Base-by-base conservation (phyloP, 129 eudicot species). In the Heracleum sosnowskyi region DNA sequence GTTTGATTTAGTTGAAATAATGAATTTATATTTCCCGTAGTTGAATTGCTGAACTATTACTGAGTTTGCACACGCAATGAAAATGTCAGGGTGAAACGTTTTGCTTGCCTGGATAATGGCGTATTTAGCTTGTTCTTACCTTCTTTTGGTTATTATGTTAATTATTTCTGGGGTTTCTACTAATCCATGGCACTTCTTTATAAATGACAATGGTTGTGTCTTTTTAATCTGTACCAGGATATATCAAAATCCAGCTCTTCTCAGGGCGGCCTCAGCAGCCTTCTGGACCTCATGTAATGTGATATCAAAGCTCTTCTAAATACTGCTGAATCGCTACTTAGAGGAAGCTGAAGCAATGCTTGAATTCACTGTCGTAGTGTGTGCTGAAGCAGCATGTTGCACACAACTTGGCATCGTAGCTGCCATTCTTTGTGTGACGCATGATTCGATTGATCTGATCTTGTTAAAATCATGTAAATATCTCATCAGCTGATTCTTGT, bases 271-370 rank as follows among this genome's bases (percentile, higher is more conserved):
- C 78, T 88, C 99, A 36, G 85, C 99, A n/a, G 99, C 99, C 33
- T 96, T 96, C 89, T 92, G 99, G 97, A 92, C 96, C 69, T 96
- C 99, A 10, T 96, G 97, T 82, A 88, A 81, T 76, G 96, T 96
- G 70, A 88, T 96, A 82, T 92, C 99, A 33, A 96, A 90, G 93
- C 93, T 96, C 47, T 87, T 92, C 76, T 96, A 75, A 85, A 69
- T 75, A 37, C 22, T 60, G 47, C 12, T 11, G 69, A 28, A 26
- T 4, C 7, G 44, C 40, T 60, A 41, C 28, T 15, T 24, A 18
- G 70, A 55, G 39, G 24, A 79, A 75, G 80, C 72, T 40, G 60
- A 0, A 26, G 34, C 20, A 33, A 28, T 49, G 63, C 31, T 53
- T 73, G 84, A 63, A 45, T 49, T 75, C 40, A 47, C 37, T 47